Evolutionary conservation across 257 asterid species (phyloP), one percentile per base, ranked within the genome.

Genomic region (Fraxinus americana): DNA sequence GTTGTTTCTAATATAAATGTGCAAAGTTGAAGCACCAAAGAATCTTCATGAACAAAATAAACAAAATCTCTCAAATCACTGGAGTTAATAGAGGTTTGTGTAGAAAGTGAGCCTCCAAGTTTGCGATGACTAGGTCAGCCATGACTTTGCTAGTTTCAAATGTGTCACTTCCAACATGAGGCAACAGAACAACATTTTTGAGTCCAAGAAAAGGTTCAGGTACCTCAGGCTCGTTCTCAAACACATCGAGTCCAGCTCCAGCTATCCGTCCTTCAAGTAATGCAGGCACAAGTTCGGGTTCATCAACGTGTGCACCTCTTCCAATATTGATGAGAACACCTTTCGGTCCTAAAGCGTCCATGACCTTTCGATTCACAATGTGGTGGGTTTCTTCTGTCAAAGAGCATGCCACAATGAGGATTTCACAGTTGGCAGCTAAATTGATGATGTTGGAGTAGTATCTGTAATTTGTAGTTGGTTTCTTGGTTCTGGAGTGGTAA

Each of bases 231-330:
- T 92, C 94, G 19, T 87, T 73, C 75, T 90, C 96, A 78, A 83
- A 75, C 71, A 90, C 92, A 77, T 90, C 94, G 9, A 92, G 86
- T 29, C 97, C 97, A 2, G 97, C 97, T 19, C 96, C 96, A 4
- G 89, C 88, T 83, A 90, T 50, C 48, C 92, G 82, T 71, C 92
- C 92, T 57, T 90, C 92, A 19, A 66, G 80, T n/a, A 92, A 87
- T 17, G 96, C 95, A 68, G 92, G 84, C 41, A 87, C 82, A 82
- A 92, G 77, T 80, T 90, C 94, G 21, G 77, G 70, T 79, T 89
- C 88, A 79, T 90, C 94, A 10, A 92, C 83, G 77, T 87, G 92
- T 57, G 91, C 74, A 16, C 96, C 97, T 77, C 97, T 79, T 23
- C 89, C 97, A 38, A 92, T 82, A 86, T 92, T 90, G 81, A 92